Base-by-base conservation (phyloP, 2,329 filamentous ascomycete genomes). In the Cytospora piceae region DNA sequence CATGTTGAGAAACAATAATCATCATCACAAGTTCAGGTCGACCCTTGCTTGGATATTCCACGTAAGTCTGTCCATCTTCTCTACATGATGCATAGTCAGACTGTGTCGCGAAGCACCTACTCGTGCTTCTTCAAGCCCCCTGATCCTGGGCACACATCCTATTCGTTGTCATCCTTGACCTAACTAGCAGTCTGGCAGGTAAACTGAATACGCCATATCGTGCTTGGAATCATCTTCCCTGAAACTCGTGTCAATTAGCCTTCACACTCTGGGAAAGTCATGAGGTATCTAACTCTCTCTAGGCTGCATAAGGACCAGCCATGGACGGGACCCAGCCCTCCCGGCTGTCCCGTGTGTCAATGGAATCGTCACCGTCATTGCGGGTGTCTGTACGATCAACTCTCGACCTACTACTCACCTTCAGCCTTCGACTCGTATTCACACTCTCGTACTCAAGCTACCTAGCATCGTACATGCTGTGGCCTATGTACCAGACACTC, bases 211-310 rank as follows among this genome's bases (percentile, higher is more conserved):
- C 56, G 60, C 56, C 60, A 57, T 63, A 29, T 63, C 24, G 53
- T 63, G 60, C 46, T 29, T 51, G 60, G 42, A 29, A 20, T 51
- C 51, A 39, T 63, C 53, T 42, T 32, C 49, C 54, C 60, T 63
- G 53, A 57, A 57, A 57, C 60, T 63, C 60, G 53, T 63, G 53
- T 57, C 60, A 49, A 46, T 51, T 51, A 63, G 49, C 24, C n/a
- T 63, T 34, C 29, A 63, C 39, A 29, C 46, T 27, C 58, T 63
- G 46, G 60, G 39, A 57, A 63, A 42, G 60, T 51, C 60, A 51
- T 51, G 60, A 63, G 60, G 39, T 54, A 51, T 63, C 53, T 57
- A 29, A 57, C 29, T 37, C 31, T 42, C 29, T 42, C 60, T 29
- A 27, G 53, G 32, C 29, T 51, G 55, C 53, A 12, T 51, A 53